A percentile compares a stretch with the other conserved stretches of the same genome.
phyloP scores from a whole-genome alignment of 129 eudicot genomes.

The Lonicera japonica region DNA sequence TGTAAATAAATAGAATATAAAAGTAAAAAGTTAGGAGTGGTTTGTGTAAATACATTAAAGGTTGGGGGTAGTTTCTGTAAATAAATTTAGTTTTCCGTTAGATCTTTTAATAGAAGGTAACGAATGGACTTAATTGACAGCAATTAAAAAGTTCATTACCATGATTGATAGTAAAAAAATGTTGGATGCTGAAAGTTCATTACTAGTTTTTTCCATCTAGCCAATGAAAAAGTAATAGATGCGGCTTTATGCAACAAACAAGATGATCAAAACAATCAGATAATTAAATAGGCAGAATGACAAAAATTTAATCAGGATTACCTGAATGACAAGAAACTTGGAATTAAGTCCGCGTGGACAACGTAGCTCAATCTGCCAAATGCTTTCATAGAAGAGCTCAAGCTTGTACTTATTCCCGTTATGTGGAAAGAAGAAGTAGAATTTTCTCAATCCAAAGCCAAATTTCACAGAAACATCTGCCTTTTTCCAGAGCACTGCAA shows the following conservation, averaged over 20 bases:
- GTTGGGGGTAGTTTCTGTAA: too few relatives aligned
- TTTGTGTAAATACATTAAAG: too few relatives aligned
- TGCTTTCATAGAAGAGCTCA: slow-evolving; percentile 64
- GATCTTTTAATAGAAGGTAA: too few relatives aligned
- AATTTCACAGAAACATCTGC: slow-evolving; percentile 36
- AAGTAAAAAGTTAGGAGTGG: too few relatives aligned
- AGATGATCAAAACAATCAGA: neutral
- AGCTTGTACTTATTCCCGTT: slow-evolving; percentile 36
- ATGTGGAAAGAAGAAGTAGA: slow-evolving; percentile 35
- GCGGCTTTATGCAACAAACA: neutral
- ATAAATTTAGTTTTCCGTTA: too few relatives aligned
- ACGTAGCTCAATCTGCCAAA: slow-evolving; percentile 64
- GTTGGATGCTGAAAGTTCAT: too few relatives aligned
- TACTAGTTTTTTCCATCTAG: too few relatives aligned
- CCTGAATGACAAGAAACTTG: slow-evolving; percentile 65
- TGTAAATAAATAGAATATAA: too few relatives aligned
- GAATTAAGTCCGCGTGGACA: slow-evolving; percentile 24
- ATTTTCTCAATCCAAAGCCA: slow-evolving; percentile 44
- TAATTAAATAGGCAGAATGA: neutral
- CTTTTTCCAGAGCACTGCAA: slow-evolving; percentile 43
- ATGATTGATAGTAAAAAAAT: too few relatives aligned
- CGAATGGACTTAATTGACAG: too few relatives aligned
- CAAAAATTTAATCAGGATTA: slow-evolving; percentile 4
- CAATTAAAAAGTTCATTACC: too few relatives aligned
- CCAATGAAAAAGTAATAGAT: too few relatives aligned